These are phyloP conservation scores for Leishmania turanica DNA, from an alignment of 208 protist species.

Conservation along the genomic window DNA sequence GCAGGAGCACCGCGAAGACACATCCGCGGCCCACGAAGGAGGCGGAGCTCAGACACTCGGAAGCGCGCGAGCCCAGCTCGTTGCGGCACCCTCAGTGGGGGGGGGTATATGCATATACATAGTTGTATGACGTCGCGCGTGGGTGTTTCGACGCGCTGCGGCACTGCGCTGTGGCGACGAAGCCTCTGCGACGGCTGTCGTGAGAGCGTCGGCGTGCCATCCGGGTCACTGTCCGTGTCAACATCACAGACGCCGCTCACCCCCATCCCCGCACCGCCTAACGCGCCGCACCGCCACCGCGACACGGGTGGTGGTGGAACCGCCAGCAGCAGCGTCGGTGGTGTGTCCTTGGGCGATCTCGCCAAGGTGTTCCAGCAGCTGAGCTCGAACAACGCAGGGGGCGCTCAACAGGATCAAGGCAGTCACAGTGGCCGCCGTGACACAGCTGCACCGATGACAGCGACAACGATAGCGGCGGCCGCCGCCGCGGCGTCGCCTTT, in stretches of 20 bases:
- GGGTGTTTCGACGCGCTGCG: not conserved
- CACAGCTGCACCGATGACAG: not conserved
- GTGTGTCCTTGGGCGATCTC: constrained; percentile 38
- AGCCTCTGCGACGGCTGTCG: not conserved
- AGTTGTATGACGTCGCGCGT: not conserved
- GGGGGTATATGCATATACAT: not conserved
- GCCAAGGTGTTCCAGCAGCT: constrained; percentile 55
- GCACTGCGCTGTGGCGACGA: constrained; percentile 1
- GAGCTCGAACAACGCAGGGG: not conserved
- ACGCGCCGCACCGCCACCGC: not conserved
- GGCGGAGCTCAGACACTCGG: not conserved
- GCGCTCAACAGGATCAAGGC: not conserved
- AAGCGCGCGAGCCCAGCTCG: not conserved
- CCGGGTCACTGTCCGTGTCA: not conserved
- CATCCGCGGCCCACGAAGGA: not conserved
- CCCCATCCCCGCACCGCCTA: not conserved
- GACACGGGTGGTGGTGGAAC: not conserved
- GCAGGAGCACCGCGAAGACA: not conserved
- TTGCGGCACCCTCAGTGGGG: not conserved
- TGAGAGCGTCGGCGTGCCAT: not conserved
- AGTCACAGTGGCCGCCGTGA: not conserved
- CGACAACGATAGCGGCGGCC: not conserved
- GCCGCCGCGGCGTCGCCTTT: not conserved
- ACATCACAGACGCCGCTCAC: not conserved
- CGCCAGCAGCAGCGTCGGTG: not conserved